Evolutionary conservation across 2,329 filamentous ascomycete species (phyloP), one percentile per base, ranked within the genome.

Genomic region (Paracoccidioides lutzii): DNA sequence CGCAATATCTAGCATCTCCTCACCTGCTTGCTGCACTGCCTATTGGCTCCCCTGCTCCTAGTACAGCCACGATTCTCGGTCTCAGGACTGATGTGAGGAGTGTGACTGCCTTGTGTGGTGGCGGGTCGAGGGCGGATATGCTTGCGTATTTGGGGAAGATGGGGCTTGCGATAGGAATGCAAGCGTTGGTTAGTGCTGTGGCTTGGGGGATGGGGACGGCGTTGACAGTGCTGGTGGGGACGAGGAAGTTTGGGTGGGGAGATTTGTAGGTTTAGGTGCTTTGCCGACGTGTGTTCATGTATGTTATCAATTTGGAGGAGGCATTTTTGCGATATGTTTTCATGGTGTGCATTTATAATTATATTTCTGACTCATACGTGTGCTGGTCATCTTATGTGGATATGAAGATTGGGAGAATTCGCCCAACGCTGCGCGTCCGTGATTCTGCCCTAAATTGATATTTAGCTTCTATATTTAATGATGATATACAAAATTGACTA

Each of bases 191-290:
- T 15, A 71, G 69, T 60, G 65, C 66, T 2, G 64, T 64, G 32
- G 63, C 72, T 30, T 71, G 72, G 67, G 67, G 69, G 3, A 58
- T 73, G 33, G 59, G 71, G 37, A 70, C 70, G 1, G 65, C 67
- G 5, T 61, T 65, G 30, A 70, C 70, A 4, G 68, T 73, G 54
- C 63, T 63, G n/a, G 64, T 73, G 54, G 72, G 72, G 9, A 70
- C 62, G 50, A 70, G 60, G 28, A 67, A 67, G 46, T 73, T 71
- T 60, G 67, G 68, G 8, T 73, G 71, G 71, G 71, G 71, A 8
- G 59, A 59, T 7, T 28, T 61, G 42, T 60, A 57, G 53, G 22
- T 12, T 30, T 50, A 22, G 5, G 22, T 49, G 12, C n/a, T 9
- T 38, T 49, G 14, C 14, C 7, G 35, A 14, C 28, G 37, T 37